Percentiles rank a stretch among this genome's conserved stretches.
These are phyloP conservation scores for Solanum clarkiae DNA, from an alignment of 257 asterid genomes.

Conservation along the genomic window DNA sequence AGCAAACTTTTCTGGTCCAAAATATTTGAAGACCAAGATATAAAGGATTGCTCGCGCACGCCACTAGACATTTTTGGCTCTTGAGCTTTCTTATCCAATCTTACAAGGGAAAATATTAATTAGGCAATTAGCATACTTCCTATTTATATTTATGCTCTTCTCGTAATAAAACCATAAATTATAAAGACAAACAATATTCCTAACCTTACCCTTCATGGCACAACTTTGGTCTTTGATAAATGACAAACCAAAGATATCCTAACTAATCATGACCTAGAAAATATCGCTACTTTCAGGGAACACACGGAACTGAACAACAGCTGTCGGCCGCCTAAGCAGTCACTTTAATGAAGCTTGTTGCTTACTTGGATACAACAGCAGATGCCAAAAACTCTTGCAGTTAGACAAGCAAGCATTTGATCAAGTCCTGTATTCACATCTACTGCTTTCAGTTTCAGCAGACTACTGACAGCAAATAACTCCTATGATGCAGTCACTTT, in stretches of 20 bases:
- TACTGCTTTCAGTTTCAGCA: neutral
- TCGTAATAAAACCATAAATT: neutral
- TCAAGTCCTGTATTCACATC: neutral
- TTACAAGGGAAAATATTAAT: neutral
- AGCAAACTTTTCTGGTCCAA: neutral
- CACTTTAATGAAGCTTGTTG: neutral
- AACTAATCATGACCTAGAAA: neutral
- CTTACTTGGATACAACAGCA: neutral
- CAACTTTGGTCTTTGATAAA: neutral
- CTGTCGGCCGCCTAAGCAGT: neutral
- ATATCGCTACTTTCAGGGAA: neutral
- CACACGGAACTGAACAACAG: neutral
- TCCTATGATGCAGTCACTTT: neutral
- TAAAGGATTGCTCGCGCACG: neutral
- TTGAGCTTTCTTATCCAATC: neutral
- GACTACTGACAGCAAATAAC: neutral
- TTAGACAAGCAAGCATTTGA: neutral
- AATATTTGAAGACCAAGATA: neutral
- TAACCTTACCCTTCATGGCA: neutral
- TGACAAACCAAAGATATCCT: neutral
- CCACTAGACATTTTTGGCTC: neutral
- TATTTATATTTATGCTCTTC: neutral
- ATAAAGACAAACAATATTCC: neutral
- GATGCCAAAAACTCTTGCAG: neutral
- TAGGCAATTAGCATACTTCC: neutral